Conservation (phyloP, 75 land plant species). For the Gnetum montanum region DNA sequence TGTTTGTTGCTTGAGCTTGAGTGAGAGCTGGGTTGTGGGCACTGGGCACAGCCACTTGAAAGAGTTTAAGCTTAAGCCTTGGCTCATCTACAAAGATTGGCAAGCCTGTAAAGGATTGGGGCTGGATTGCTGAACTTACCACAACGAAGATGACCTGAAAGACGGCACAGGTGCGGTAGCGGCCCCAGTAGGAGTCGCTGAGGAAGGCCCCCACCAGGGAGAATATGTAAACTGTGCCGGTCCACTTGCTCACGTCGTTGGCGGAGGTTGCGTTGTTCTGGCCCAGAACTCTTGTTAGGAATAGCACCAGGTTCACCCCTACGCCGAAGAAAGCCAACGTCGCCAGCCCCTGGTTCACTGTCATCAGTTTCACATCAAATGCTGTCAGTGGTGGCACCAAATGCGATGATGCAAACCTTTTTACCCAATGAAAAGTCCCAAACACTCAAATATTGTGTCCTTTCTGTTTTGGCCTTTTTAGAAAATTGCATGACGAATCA, state of each 20-base stretch:
- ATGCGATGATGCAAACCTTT: neutral
- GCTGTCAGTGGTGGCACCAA: neutral
- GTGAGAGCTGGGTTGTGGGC: no score
- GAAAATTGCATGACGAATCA: neutral
- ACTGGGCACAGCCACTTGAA: no score
- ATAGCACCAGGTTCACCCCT: conserved; percentile 63
- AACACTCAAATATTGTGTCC: neutral
- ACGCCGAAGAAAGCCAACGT: conserved; percentile 64
- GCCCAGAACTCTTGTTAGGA: conserved; percentile 47
- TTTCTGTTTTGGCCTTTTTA: neutral
- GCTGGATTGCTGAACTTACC: conserved; percentile 32
- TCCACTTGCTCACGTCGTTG: conserved; percentile 62
- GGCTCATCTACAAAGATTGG: no score
- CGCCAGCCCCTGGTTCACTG: conserved; percentile 55
- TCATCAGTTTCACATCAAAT: neutral
- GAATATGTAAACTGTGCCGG: conserved; percentile 56
- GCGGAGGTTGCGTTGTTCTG: conserved; percentile 63
- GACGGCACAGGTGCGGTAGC: conserved; percentile 60
- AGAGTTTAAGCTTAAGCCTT: no score
- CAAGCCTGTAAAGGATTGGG: no score
- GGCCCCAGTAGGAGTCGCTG: conserved; percentile 71
- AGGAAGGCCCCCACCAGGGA: conserved; percentile 76
- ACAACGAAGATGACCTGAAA: conserved; percentile 40
- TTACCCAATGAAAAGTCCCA: neutral
- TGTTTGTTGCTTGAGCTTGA: no score